These are phyloP conservation scores for Mollisia scopiformis DNA, from an alignment of 2,329 filamentous ascomycete species.

Conservation along the genomic window DNA sequence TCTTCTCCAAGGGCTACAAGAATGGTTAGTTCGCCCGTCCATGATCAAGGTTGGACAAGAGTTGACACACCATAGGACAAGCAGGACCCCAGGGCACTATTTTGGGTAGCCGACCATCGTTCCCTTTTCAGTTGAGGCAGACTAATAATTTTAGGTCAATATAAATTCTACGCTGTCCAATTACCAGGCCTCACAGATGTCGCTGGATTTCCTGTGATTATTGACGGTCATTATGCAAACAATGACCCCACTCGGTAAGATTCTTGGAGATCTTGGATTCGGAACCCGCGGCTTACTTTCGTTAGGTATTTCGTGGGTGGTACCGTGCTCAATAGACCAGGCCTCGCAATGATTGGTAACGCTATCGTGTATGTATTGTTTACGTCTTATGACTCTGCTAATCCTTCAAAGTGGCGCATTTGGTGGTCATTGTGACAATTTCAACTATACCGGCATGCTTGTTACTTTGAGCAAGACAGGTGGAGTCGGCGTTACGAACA, in stretches of 20 bases:
- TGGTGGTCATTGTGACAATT: slow-evolving; percentile 24
- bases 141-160: slow-evolving; percentile 1
- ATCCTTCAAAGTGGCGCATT: slow-evolving; percentile 37
- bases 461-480: slow-evolving; percentile 8
- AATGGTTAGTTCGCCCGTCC: neutral
- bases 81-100: slow-evolving; percentile 6
- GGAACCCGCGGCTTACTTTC: neutral
- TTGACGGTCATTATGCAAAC: slow-evolving; percentile 12
- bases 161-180: slow-evolving; percentile 21
- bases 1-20: slow-evolving; percentile 21
- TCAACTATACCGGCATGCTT: slow-evolving; percentile 25
- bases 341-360: slow-evolving; percentile 10
- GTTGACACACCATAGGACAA: neutral
- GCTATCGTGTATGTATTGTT: slow-evolving; percentile 5
- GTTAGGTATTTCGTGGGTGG: slow-evolving; percentile 20
- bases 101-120: neutral
- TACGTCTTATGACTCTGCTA: neutral
- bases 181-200: slow-evolving; percentile 13
- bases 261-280: neutral
- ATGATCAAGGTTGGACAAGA: neutral
- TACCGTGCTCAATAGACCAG: slow-evolving; percentile 20
- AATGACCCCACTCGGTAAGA: slow-evolving; percentile 14
- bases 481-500: slow-evolving; percentile 6
- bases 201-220: slow-evolving; percentile 11
- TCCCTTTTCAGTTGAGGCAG: neutral